phyloP scores from a whole-genome alignment of 2,329 filamentous ascomycete species.

The Thyridium curvatum region DNA sequence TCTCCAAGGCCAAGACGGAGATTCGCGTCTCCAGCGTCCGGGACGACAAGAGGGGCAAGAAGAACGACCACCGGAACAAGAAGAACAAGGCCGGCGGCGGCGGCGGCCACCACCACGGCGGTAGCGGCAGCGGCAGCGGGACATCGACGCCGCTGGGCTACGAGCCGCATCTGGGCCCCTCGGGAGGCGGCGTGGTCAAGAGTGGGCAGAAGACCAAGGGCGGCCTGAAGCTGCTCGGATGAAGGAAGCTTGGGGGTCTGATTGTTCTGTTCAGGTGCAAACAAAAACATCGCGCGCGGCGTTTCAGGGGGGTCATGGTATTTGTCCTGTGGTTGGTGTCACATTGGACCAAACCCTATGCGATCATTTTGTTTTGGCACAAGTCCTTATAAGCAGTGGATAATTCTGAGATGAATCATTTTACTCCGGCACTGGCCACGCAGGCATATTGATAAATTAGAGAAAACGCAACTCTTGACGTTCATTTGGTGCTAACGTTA shows the following conservation, averaged over 20 bases:
- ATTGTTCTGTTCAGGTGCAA: too few relatives aligned
- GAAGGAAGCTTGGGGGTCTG: conserved; percentile 11
- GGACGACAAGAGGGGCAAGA: conserved; percentile 46
- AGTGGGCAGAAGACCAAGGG: conserved; percentile 63
- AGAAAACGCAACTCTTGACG: too few relatives aligned
- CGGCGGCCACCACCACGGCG: conserved; percentile 17
- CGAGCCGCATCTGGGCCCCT: conserved; percentile 45
- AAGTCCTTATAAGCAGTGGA: too few relatives aligned
- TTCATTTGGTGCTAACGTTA: too few relatives aligned
- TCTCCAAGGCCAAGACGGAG: conserved; percentile 86
- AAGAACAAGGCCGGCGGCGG: conserved; percentile 24
- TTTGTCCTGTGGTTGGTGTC: too few relatives aligned
- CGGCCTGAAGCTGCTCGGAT: conserved; percentile 55
- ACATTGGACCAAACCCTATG: too few relatives aligned
- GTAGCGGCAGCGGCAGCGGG: conserved; percentile 14
- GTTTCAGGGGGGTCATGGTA: too few relatives aligned
- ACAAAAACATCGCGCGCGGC: neutral
- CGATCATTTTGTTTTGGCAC: too few relatives aligned
- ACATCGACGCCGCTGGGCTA: conserved; percentile 22
- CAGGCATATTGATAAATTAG: too few relatives aligned
- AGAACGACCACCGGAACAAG: conserved; percentile 37
- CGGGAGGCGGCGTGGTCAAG: conserved; percentile 49
- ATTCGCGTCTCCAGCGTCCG: conserved; percentile 71
- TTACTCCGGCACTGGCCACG: too few relatives aligned
- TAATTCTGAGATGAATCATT: too few relatives aligned